These are phyloP conservation scores for Aspergillus fumigatiaffinis DNA, from an alignment of 2,329 filamentous ascomycete species.

Conservation along the genomic window DNA sequence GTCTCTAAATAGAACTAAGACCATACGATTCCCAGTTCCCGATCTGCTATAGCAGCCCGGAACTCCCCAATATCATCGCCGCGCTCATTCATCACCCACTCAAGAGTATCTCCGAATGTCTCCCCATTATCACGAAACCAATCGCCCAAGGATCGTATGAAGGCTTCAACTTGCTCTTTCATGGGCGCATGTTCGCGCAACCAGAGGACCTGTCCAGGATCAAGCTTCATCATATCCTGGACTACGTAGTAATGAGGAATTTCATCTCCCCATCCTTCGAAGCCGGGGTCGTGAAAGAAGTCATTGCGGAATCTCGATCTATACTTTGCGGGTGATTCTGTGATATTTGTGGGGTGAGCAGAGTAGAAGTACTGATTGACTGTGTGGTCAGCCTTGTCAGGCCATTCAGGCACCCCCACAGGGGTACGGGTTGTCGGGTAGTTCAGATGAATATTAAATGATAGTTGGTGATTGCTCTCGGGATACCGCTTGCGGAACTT, in stretches of 20 bases:
- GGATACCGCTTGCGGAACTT: constrained; percentile 57
- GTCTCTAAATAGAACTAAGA: constrained; percentile 5
- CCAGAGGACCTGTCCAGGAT: constrained; percentile 57
- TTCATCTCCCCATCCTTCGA: constrained; percentile 63
- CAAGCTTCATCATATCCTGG: constrained; percentile 62
- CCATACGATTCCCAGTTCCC: constrained; percentile 30
- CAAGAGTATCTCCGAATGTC: constrained; percentile 57
- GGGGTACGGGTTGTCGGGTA: constrained; percentile 33
- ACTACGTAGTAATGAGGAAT: constrained; percentile 61
- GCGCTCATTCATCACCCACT: constrained; percentile 53
- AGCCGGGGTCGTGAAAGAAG: constrained; percentile 49
- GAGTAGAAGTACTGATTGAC: constrained; percentile 21
- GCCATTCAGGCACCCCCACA: not conserved
- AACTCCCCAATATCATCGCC: constrained; percentile 48
- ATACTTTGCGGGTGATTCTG: constrained; percentile 33
- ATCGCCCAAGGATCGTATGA: constrained; percentile 49
- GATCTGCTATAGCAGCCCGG: constrained; percentile 25
- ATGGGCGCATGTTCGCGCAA: constrained; percentile 53
- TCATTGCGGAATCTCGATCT: constrained; percentile 47
- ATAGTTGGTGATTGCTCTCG: constrained; percentile 45
- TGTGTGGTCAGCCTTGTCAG: constrained; percentile 7
- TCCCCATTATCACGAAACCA: constrained; percentile 64
- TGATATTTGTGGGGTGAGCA: constrained; percentile 16
- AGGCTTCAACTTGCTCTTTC: constrained; percentile 56
- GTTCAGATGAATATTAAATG: constrained; percentile 52